Evolutionary conservation across 257 asterid genomes (phyloP).

Genomic region (Fraxinus americana): DNA sequence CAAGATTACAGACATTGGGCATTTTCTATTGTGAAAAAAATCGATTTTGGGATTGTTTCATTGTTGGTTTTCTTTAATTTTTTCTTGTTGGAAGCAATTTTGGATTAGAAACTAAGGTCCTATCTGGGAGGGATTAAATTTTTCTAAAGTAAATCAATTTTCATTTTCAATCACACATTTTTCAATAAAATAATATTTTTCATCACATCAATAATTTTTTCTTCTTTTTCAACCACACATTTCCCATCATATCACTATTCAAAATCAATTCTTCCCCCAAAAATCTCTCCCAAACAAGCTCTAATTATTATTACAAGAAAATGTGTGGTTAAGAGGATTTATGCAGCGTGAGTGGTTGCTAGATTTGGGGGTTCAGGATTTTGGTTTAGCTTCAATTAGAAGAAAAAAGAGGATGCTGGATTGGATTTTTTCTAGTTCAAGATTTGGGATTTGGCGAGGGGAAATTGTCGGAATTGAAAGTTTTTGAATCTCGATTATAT

Average conservation of each 20-base stretch:
- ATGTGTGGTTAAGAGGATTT: neutral
- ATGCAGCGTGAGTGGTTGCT: neutral
- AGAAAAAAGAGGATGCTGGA: conserved; percentile 20
- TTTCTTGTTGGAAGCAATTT: neutral
- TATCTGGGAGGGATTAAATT: too few relatives aligned
- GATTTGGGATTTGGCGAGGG: neutral
- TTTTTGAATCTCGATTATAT: neutral
- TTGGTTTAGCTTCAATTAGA: conserved; percentile 18
- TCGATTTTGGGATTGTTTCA: conserved; percentile 60
- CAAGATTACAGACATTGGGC: conserved; percentile 49
- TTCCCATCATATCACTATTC: too few relatives aligned
- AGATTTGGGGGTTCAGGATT: neutral
- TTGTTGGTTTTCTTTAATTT: conserved; percentile 15
- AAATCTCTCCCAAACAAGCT: too few relatives aligned
- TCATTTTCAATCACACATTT: too few relatives aligned
- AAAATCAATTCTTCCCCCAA: too few relatives aligned
- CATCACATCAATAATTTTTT: too few relatives aligned
- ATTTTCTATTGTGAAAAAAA: conserved; percentile 41
- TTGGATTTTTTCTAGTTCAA: neutral
- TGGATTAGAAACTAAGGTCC: neutral
- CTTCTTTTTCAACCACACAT: too few relatives aligned
- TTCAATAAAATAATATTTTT: too few relatives aligned
- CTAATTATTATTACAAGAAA: neutral
- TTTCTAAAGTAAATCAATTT: too few relatives aligned
- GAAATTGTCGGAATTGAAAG: conserved; percentile 14